phyloP scores from a whole-genome alignment of 129 eudicot species.

The Artemisia argyi region DNA sequence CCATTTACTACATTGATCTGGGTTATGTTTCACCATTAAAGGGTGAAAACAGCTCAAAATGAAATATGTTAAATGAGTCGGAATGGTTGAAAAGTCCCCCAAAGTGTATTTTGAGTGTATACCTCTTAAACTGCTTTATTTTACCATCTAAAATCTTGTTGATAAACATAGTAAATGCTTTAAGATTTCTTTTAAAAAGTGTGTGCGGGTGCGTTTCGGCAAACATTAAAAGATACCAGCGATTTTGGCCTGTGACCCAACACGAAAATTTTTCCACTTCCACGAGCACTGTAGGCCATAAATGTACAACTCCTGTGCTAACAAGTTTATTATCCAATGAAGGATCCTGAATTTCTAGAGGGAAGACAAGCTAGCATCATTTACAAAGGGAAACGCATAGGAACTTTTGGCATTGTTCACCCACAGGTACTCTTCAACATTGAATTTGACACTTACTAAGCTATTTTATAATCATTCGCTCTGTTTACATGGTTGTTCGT shows the following conservation, averaged over 20 bases:
- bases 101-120: neutral
- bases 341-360: slow-evolving; percentile 89
- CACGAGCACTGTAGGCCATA: neutral
- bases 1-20: neutral
- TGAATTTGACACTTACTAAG: slow-evolving; percentile 9
- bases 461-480: neutral
- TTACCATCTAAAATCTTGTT: neutral
- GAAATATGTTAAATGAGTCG: neutral
- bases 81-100: neutral
- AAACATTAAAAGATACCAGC: neutral
- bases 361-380: slow-evolving; percentile 93
- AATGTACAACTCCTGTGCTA: neutral
- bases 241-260: neutral
- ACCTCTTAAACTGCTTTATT: neutral
- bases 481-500: neutral
- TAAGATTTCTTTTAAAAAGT: neutral
- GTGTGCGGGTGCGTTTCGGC: neutral
- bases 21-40: neutral
- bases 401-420: slow-evolving; percentile 90
- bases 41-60: neutral
- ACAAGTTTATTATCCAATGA: slow-evolving; percentile 14
- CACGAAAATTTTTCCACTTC: neutral
- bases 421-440: slow-evolving; percentile 63
- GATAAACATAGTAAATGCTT: neutral
- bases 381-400: slow-evolving; percentile 77